Evolutionary conservation across 441 rosid species (phyloP), one percentile per base, ranked within the genome.

Genomic region (Sinapis alba): DNA sequence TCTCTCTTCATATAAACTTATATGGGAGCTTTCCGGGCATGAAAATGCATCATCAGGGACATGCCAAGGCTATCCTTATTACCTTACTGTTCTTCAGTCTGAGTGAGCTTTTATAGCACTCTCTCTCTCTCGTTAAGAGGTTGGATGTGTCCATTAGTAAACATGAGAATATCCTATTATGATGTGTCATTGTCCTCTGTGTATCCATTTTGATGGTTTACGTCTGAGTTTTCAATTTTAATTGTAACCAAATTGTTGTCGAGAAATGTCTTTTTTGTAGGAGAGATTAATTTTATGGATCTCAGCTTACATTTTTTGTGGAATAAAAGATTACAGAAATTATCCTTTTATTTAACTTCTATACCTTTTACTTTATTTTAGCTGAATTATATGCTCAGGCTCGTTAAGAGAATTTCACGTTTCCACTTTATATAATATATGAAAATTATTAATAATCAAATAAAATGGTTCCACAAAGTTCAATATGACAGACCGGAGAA

Each of bases 11-110:
- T 96, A 94, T 78, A 80, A 66, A 26, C 82, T 96, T 83, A 83
- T 83, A 30, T 96, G 98, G 99, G 89, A 83, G 71, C 80, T 90
- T 34, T 54, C 59, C 4, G 79, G 62, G 36, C 80, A 68, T 74
- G 89, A 24, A 74, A 79, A 61, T 19, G 78, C 32, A n/a, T 79
- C 71, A 45, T 85, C 90, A 0, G 98, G 98, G 79, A 85, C 82
- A 21, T 80, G 90, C 82, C 83, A 26, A 13, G 98, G 98, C 59
- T 90, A 92, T 88, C 92, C 96, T 0, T 90, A 83, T 73, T 79
- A 81, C 74, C 78, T 96, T 36, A 89, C 91, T 3, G 88, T 89
- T 50, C 90, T 96, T 76, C 90, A 82, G 23, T 85, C 92, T 67
- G 62, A 79, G 67, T 87, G 80, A 91, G 77, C 75, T 61, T 47